A percentile compares a stretch with the other conserved stretches of the same genome.
These are phyloP conservation scores for Wickerhamomyces tratensis DNA, from an alignment of 805 yeast species.

Conservation along the genomic window DNA sequence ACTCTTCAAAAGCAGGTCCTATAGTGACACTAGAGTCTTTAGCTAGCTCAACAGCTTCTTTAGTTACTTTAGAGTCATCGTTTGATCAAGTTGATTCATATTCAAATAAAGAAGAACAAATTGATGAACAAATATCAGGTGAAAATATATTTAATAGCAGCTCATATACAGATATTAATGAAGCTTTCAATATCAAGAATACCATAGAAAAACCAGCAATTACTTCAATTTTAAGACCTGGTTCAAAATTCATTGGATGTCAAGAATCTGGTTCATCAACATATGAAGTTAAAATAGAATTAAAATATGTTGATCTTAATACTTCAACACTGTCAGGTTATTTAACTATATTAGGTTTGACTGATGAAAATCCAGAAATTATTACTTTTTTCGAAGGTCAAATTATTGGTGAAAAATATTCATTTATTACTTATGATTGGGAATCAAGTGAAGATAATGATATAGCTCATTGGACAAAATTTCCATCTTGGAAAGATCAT, in stretches of 20 bases:
- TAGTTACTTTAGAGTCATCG: no score
- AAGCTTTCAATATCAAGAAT: no score
- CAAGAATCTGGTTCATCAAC: constrained; percentile 61
- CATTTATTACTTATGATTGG: constrained; percentile 41
- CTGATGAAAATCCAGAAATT: constrained; percentile 57
- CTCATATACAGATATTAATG: no score
- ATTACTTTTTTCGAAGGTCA: constrained; percentile 70
- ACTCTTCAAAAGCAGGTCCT: no score
- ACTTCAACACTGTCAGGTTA: constrained; percentile 47
- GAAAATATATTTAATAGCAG: no score
- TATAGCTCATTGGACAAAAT: constrained; percentile 58
- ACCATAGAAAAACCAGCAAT: constrained; percentile 6
- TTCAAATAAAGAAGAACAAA: no score
- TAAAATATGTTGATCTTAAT: constrained; percentile 57
- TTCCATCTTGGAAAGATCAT: constrained; percentile 31
- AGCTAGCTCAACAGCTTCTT: no score
- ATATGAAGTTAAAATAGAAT: constrained; percentile 59
- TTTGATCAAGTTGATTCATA: no score
- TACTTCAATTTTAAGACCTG: constrained; percentile 45
- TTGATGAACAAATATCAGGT: no score
- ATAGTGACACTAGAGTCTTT: no score
- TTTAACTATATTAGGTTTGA: constrained; percentile 58
- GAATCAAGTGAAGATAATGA: constrained; percentile 52
- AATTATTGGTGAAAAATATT: constrained; percentile 35
- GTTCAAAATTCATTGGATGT: constrained; percentile 52